phyloP scores from a whole-genome alignment of 768 basidiomycete genomes.

The Brasilioporus rufonigricans region DNA sequence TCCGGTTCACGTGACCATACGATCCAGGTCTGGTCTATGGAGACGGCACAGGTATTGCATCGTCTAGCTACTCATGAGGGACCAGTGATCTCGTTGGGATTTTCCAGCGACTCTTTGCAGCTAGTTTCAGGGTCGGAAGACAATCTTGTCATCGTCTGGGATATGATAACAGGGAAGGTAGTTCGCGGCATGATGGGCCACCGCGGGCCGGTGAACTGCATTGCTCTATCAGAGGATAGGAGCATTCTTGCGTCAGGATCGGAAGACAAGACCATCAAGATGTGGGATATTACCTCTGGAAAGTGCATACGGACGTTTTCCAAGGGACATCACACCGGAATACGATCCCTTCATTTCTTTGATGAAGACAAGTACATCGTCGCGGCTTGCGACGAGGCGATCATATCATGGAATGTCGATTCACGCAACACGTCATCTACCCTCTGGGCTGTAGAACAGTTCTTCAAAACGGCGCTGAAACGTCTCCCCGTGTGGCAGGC shows the following conservation, averaged over 20 bases:
- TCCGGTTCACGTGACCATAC: conserved; percentile 17
- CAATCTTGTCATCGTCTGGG: conserved; percentile 25
- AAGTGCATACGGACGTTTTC: conserved; percentile 12
- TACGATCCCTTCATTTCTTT: conserved; percentile 16
- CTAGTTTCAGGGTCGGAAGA: conserved; percentile 27
- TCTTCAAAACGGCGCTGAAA: neutral
- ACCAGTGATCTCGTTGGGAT: conserved; percentile 17
- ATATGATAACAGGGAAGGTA: conserved; percentile 13
- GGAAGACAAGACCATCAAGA: conserved; percentile 23
- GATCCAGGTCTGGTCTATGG: conserved; percentile 25
- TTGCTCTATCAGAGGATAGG: conserved; percentile 22
- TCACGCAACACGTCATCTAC: conserved; percentile 1
- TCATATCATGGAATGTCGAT: conserved; percentile 9
- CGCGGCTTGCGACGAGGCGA: conserved; percentile 1
- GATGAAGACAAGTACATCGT: conserved; percentile 9
- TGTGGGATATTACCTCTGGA: conserved; percentile 23
- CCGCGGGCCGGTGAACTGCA: conserved; percentile 9
- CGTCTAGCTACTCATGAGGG: conserved; percentile 15
- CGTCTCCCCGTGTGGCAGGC: conserved; percentile 2
- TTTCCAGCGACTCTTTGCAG: conserved; percentile 17
- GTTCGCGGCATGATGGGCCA: conserved; percentile 23
- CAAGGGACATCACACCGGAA: conserved; percentile 11
- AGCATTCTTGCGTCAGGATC: conserved; percentile 20
- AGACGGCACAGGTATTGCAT: conserved; percentile 10
- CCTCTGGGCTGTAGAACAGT: conserved; percentile 4